Base-by-base conservation (phyloP, 1,284 basidiomycete genomes). In the Ganoderma multipileum region DNA sequence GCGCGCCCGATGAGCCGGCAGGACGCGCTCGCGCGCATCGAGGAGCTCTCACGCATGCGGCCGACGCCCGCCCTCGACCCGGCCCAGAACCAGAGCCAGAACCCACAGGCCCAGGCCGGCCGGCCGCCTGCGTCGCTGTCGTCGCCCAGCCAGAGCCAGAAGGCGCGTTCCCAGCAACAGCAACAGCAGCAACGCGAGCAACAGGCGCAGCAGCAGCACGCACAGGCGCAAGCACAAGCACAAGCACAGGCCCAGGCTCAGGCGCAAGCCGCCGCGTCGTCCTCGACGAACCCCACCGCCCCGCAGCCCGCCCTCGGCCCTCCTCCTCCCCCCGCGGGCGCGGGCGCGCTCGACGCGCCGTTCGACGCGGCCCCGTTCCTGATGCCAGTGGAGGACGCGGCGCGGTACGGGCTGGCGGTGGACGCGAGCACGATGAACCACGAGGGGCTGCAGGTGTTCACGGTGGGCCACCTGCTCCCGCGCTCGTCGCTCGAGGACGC, bases 391-490 rank as follows among this genome's bases (percentile, higher is more conserved):
- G 74, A 69, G 72, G 68, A 71, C 61, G 67, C 68, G 11, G 65
- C 67, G 68, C 72, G 72, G 54, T 77, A 76, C 68, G 72, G 71
- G 38, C 66, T 78, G 4, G 62, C 62, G 12, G 69, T 75, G 39
- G 74, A 74, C 71, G 68, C 71, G 61, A 73, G 71, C 38, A 76
- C 75, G 54, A 69, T 80, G 67, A 73, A 76, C 63, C 89, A 92
- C 71, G 87, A 91, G 73, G 93, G 91, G 0, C 78, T 95, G 66
- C 89, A 93, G 79, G 92, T 95, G 58, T 93, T 93, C 76, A 95
- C 94, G 5, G 87, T 95, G 1, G 94, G 94, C 0, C 93, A 94
- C 75, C 81, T 95, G 42, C 83, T 94, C 74, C 93, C 93, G 6
- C 80, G 87, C 68, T 83, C 83, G 65, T 78, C 75, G 59, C 77